phyloP scores from a whole-genome alignment of 495 filamentous ascomycete species.

The Penicillium alfredii region DNA sequence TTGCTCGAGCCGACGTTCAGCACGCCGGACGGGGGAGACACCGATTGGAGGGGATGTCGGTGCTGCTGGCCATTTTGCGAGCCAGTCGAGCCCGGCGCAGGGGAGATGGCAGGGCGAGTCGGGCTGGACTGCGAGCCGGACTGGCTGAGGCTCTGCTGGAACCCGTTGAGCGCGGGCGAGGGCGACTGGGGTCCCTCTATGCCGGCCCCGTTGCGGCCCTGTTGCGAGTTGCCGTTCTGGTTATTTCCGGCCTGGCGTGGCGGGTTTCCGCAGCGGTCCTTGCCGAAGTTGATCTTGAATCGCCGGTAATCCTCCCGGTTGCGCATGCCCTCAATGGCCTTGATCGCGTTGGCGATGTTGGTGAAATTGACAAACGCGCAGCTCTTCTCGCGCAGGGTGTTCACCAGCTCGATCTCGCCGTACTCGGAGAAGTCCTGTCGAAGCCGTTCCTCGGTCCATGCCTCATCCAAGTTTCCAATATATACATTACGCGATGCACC shows the following conservation, averaged over 20 bases:
- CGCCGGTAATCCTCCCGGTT: conserved; percentile 92
- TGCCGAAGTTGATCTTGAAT: conserved; percentile 99
- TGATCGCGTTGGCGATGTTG: conserved; percentile 99
- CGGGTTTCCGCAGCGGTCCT: conserved; percentile 95
- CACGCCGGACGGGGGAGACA: conserved; percentile 59
- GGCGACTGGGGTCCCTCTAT: conserved; percentile 64
- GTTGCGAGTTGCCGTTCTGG: conserved; percentile 37
- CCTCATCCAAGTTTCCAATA: conserved; percentile 93
- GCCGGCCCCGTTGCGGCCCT: conserved; percentile 49
- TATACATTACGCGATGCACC: conserved; percentile 95
- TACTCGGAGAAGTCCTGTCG: conserved; percentile 97
- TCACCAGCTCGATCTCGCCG: conserved; percentile 96
- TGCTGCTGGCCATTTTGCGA: conserved; percentile 46
- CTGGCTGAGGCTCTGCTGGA: conserved; percentile 47
- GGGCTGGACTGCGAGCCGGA: conserved; percentile 65
- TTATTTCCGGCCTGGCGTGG: conserved; percentile 71
- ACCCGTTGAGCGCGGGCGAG: conserved; percentile 42
- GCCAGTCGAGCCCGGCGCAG: conserved; percentile 50
- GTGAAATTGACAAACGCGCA: conserved; percentile 99
- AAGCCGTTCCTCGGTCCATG: conserved; percentile 92
- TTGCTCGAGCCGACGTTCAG: conserved; percentile 78
- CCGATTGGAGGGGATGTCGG: conserved; percentile 46
- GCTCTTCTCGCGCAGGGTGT: conserved; percentile 95
- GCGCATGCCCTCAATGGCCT: conserved; percentile 93
- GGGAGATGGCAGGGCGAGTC: conserved; percentile 51